phyloP scores from a whole-genome alignment of 495 filamentous ascomycete species.

The Tuber magnatum region DNA sequence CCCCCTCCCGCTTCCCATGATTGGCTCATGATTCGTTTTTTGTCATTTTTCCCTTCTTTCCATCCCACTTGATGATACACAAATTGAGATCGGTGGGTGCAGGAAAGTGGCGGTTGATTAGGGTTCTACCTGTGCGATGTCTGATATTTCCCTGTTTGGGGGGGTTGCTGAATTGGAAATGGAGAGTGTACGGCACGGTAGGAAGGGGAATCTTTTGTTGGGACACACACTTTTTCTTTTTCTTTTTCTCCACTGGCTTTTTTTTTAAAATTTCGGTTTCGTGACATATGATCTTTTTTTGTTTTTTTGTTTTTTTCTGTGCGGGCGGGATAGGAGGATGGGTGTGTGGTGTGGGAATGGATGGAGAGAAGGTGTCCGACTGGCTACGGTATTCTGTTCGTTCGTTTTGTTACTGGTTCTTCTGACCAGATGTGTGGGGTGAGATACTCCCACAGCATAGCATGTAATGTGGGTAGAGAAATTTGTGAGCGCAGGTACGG shows the following conservation, averaged over 20 bases:
- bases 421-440: neutral
- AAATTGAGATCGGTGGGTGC: neutral
- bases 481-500: conserved; percentile 3
- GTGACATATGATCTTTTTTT: conserved; percentile 20
- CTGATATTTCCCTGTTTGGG: conserved; percentile 1
- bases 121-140: neutral
- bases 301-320: conserved; percentile 7
- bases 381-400: neutral
- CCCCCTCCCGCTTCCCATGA: neutral
- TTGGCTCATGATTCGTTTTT: neutral
- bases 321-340: conserved; percentile 1
- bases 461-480: neutral
- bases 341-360: neutral
- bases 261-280: conserved; percentile 23
- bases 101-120: neutral
- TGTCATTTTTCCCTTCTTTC: neutral
- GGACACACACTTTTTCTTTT: conserved; percentile 23
- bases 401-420: neutral
- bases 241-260: neutral
- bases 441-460: neutral
- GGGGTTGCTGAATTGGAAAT: neutral
- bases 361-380: neutral
- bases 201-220: conserved; percentile 8
- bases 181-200: neutral
- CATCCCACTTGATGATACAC: neutral